These are phyloP conservation scores for Skeletonema grethae DNA, from an alignment of 108 stramenopile genomes.

Conservation along the genomic window DNA sequence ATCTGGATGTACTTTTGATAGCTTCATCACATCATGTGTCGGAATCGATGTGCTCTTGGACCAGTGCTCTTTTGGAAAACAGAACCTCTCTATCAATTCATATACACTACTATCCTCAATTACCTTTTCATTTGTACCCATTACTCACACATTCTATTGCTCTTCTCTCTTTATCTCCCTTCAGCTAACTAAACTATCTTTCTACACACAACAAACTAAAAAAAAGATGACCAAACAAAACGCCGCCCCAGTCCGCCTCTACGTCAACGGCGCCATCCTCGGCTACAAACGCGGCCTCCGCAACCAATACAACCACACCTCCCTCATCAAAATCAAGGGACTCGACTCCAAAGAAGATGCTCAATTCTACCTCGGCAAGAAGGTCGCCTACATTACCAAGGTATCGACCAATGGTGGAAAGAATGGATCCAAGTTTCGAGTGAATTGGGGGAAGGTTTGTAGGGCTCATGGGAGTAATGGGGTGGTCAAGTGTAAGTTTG, in stretches of 20 bases:
- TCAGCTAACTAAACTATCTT: neutral
- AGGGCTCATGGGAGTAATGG: constrained; percentile 97
- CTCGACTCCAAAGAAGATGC: constrained; percentile 91
- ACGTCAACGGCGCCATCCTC: constrained; percentile 97
- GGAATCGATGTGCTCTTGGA: neutral
- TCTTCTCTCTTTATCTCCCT: neutral
- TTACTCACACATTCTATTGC: neutral
- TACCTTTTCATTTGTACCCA: neutral
- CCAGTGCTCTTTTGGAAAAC: neutral
- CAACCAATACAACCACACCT: constrained; percentile 96
- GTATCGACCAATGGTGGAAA: constrained; percentile 57
- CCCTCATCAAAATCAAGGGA: constrained; percentile 97
- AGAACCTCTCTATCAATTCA: neutral
- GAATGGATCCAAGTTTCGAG: constrained; percentile 94
- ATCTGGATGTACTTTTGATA: neutral
- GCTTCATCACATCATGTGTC: too few relatives aligned
- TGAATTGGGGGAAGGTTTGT: constrained; percentile 98
- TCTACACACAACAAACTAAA: neutral
- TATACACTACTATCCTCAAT: neutral
- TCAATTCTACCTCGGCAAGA: constrained; percentile 98
- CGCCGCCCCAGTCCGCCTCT: constrained; percentile 82
- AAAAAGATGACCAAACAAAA: constrained; percentile 48
- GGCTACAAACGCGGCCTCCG: constrained; percentile 98
- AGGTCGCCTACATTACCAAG: constrained; percentile 99
- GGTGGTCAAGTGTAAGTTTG: constrained; percentile 98